These are phyloP conservation scores for Coccinonectria pachysandricola DNA, from an alignment of 2,329 filamentous ascomycete genomes.

Conservation along the genomic window DNA sequence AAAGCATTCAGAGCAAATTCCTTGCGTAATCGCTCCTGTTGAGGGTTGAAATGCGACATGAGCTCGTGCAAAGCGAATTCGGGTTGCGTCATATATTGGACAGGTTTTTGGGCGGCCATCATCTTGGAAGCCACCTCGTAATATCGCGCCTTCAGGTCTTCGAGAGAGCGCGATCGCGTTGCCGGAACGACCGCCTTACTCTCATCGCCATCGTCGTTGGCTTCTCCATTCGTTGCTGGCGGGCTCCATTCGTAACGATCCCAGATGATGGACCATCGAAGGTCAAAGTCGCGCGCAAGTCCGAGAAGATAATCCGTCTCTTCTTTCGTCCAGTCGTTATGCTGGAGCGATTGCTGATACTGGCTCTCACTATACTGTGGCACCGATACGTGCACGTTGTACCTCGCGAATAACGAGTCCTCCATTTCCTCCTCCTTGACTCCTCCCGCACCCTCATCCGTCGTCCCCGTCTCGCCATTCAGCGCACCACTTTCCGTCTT, in stretches of 20 bases:
- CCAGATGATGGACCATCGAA: constrained; percentile 84
- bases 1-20: constrained; percentile 73
- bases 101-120: constrained; percentile 69
- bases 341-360: constrained; percentile 66
- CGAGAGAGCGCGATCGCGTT: constrained; percentile 56
- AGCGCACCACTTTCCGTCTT: constrained; percentile 24
- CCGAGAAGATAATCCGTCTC: constrained; percentile 88
- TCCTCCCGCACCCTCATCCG: constrained; percentile 10
- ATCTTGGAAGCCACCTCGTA: constrained; percentile 78
- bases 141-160: constrained; percentile 85
- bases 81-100: constrained; percentile 75
- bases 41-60: constrained; percentile 77
- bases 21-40: constrained; percentile 71
- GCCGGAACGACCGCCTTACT: constrained; percentile 45
- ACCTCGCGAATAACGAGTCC: constrained; percentile 69
- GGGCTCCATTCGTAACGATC: constrained; percentile 77
- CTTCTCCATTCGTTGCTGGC: constrained; percentile 33
- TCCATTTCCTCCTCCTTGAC: constrained; percentile 33
- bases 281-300: constrained; percentile 65
- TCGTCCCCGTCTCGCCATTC: constrained; percentile 22
- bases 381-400: constrained; percentile 69
- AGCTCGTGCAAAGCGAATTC: constrained; percentile 78
- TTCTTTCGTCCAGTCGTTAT: constrained; percentile 74
- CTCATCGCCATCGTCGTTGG: constrained; percentile 34
- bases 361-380: constrained; percentile 80